Conservation (phyloP, 2,329 filamentous ascomycete genomes). For the Botrytis deweyae region DNA sequence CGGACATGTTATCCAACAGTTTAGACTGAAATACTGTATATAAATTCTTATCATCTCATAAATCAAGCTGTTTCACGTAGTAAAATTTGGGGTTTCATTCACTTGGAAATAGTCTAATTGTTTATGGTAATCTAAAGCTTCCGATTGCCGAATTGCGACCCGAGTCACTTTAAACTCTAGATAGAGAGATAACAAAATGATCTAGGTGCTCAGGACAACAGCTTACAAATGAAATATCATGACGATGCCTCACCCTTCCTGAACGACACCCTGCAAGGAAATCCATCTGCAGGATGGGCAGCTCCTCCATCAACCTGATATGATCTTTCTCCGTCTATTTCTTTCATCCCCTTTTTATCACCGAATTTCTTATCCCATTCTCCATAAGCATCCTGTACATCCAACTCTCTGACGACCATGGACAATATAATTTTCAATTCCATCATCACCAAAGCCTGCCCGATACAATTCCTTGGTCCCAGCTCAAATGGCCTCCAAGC, state of each 20-base stretch:
- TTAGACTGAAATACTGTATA: background rate
- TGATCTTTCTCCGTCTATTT: conserved; percentile 23
- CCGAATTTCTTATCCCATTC: conserved; percentile 26
- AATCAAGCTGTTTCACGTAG: background rate
- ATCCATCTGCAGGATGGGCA: conserved; percentile 18
- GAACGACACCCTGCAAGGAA: conserved; percentile 17
- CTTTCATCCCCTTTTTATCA: conserved; percentile 3
- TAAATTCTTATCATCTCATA: background rate
- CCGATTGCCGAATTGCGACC: background rate
- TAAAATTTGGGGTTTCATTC: background rate
- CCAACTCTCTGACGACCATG: conserved; percentile 48
- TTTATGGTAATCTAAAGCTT: background rate
- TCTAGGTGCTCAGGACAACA: background rate
- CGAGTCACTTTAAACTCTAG: background rate
- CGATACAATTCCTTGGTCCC: conserved; percentile 56
- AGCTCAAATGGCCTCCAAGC: conserved; percentile 57
- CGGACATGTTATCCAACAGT: background rate
- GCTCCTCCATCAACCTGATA: conserved; percentile 28
- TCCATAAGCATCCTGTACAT: conserved; percentile 44
- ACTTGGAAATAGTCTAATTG: background rate
- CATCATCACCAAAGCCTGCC: conserved; percentile 52
- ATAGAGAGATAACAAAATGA: background rate
- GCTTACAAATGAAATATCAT: background rate
- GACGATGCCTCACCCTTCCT: background rate
- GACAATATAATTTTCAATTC: conserved; percentile 50